These are phyloP conservation scores for Aspergillus chevalieri DNA, from an alignment of 2,329 filamentous ascomycete genomes.

Conservation along the genomic window DNA sequence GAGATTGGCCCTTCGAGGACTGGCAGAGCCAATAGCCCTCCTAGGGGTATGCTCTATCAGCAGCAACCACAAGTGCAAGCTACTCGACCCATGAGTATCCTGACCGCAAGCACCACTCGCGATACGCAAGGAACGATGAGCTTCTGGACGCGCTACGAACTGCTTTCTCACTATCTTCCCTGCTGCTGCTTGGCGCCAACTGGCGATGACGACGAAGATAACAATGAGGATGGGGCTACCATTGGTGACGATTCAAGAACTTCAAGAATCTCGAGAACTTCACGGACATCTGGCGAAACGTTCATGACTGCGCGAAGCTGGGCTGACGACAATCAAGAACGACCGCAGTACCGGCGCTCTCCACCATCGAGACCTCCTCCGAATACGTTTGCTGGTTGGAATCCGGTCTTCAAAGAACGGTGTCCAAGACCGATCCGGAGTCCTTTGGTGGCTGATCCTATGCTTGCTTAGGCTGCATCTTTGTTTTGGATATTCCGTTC, in stretches of 20 bases:
- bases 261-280: background rate
- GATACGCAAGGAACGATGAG: background rate
- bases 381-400: background rate
- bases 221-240: background rate
- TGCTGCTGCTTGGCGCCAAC: slow-evolving; percentile 5
- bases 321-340: slow-evolving; percentile 1
- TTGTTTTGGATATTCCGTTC: too few relatives aligned
- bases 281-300: slow-evolving; percentile 10
- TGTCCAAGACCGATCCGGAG: background rate
- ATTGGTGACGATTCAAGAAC: slow-evolving; percentile 3
- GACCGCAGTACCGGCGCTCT: background rate
- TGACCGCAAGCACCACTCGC: background rate
- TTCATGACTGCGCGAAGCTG: slow-evolving; percentile 10
- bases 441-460: slow-evolving; percentile 1
- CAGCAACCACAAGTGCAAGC: background rate
- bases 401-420: background rate
- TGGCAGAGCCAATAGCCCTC: background rate
- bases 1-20: background rate
- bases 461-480: slow-evolving; percentile 1
- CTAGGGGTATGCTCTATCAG: background rate
- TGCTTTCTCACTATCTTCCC: slow-evolving; percentile 1
- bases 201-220: background rate
- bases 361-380: background rate
- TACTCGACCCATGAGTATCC: background rate
- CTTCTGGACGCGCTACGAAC: background rate